Conservation (phyloP, 2,329 filamentous ascomycete genomes). For the Calonectria crousiana region DNA sequence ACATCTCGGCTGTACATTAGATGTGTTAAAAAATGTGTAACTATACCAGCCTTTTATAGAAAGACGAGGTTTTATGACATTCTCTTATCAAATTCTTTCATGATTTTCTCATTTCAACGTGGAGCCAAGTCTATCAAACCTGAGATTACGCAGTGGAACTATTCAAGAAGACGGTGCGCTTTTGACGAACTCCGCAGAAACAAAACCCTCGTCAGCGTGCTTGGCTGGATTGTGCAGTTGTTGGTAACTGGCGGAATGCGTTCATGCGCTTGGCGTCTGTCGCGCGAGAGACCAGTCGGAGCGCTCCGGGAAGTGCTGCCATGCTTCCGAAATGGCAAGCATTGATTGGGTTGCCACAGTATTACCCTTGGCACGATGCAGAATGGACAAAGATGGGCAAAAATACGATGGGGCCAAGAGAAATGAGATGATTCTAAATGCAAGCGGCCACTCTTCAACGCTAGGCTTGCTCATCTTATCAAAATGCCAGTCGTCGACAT, state of each 20-base stretch:
- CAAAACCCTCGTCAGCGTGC: not conserved
- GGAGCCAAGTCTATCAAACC: not conserved
- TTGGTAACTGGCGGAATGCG: slow-evolving; percentile 22
- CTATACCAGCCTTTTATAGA: slow-evolving; percentile 45
- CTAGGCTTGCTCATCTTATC: not conserved
- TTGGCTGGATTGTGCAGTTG: not conserved
- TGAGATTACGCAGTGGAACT: not conserved
- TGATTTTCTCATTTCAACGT: not conserved
- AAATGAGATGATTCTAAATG: not conserved
- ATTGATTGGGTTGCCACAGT: not conserved
- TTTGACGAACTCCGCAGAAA: not conserved
- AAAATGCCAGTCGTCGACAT: not conserved
- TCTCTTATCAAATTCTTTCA: slow-evolving; percentile 1
- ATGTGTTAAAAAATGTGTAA: slow-evolving; percentile 47
- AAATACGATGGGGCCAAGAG: not conserved
- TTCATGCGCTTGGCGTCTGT: slow-evolving; percentile 28
- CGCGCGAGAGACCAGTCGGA: slow-evolving; percentile 16
- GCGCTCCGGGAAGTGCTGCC: slow-evolving; percentile 20
- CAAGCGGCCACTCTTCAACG: not conserved
- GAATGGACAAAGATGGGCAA: not conserved
- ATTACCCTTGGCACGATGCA: not conserved
- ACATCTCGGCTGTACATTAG: slow-evolving; percentile 42
- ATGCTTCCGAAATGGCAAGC: slow-evolving; percentile 28
- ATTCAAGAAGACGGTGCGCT: slow-evolving; percentile 14
- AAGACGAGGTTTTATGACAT: slow-evolving; percentile 28